Evolutionary conservation across 306 rosid genomes (phyloP).

Genomic region (Inga laurina): DNA sequence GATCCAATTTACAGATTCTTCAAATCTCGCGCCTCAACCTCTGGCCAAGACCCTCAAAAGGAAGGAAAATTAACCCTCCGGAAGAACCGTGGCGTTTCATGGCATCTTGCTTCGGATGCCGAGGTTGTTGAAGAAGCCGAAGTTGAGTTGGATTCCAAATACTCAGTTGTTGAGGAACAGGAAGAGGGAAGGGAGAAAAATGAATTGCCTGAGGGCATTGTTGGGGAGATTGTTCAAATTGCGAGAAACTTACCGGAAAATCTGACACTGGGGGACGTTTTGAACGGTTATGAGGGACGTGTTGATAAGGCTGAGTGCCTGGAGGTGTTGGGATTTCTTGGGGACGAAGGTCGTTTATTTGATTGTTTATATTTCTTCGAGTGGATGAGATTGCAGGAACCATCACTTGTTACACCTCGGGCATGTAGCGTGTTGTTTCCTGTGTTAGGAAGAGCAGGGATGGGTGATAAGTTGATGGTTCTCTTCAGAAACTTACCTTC

Average conservation of each 20-base stretch:
- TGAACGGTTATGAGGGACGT: conserved; percentile 59
- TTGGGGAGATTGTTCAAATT: conserved; percentile 61
- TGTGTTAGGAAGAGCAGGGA: conserved; percentile 70
- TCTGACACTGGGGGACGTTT: conserved; percentile 64
- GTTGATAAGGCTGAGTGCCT: conserved; percentile 54
- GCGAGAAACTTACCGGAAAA: conserved; percentile 65
- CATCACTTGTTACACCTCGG: conserved; percentile 59
- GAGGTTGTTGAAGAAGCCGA: conserved; percentile 41
- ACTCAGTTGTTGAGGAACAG: conserved; percentile 15
- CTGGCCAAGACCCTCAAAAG: conserved; percentile 53
- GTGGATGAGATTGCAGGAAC: conserved; percentile 91
- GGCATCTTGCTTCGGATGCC: conserved; percentile 57
- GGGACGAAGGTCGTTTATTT: conserved; percentile 48
- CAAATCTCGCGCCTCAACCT: conserved; percentile 39
- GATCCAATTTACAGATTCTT: conserved; percentile 71
- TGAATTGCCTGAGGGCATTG: conserved; percentile 43
- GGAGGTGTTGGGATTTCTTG: conserved; percentile 62
- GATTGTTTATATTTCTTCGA: conserved; percentile 79
- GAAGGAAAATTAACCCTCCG: conserved; percentile 56
- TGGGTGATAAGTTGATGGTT: conserved; percentile 69
- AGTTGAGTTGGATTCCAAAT: conserved; percentile 17
- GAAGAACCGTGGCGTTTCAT: conserved; percentile 51
- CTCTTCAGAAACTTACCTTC: conserved; percentile 62
- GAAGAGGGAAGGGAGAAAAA: conserved; percentile 26
- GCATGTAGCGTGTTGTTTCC: conserved; percentile 75